These are phyloP conservation scores for Sarocladium brachiariae DNA, from an alignment of 2,329 filamentous ascomycete genomes.

Conservation along the genomic window DNA sequence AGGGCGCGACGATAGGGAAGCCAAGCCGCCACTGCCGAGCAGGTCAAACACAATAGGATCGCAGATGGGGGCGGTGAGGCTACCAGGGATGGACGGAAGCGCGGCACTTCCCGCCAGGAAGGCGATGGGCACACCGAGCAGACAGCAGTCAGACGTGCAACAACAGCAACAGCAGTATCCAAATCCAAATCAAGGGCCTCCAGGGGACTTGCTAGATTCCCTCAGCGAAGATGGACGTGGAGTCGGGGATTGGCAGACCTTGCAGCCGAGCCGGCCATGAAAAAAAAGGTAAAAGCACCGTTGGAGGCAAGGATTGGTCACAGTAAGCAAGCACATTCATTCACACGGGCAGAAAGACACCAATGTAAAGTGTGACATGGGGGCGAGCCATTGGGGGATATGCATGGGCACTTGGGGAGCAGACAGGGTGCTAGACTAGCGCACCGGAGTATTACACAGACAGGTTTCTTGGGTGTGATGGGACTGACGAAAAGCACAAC, in stretches of 20 bases:
- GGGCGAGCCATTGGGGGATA: too few relatives aligned
- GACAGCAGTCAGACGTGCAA: conserved; percentile 10
- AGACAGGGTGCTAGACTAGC: too few relatives aligned
- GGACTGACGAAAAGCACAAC: too few relatives aligned
- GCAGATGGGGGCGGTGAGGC: not conserved
- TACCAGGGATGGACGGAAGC: conserved; percentile 5
- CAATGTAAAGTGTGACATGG: not conserved
- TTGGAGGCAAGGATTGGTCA: too few relatives aligned
- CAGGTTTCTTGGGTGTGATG: too few relatives aligned
- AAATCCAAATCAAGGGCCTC: too few relatives aligned
- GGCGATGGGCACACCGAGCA: conserved; percentile 15
- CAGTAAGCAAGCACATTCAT: too few relatives aligned
- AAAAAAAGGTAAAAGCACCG: too few relatives aligned
- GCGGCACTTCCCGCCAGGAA: conserved; percentile 20
- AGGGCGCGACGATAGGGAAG: not conserved
- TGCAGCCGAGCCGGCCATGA: conserved; percentile 35
- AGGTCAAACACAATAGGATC: not conserved
- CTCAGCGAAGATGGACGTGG: conserved; percentile 39
- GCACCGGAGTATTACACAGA: too few relatives aligned
- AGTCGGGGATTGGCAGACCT: conserved; percentile 48
- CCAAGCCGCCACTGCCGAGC: conserved; percentile 2
- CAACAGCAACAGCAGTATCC: conserved; percentile 19
- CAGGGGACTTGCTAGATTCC: conserved; percentile 38
- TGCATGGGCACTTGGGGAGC: too few relatives aligned
- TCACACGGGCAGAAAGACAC: not conserved